Percentiles rank a stretch among this genome's conserved stretches.
Evolutionary conservation across 495 filamentous ascomycete genomes (phyloP).

Genomic region (Podospora didyma): DNA sequence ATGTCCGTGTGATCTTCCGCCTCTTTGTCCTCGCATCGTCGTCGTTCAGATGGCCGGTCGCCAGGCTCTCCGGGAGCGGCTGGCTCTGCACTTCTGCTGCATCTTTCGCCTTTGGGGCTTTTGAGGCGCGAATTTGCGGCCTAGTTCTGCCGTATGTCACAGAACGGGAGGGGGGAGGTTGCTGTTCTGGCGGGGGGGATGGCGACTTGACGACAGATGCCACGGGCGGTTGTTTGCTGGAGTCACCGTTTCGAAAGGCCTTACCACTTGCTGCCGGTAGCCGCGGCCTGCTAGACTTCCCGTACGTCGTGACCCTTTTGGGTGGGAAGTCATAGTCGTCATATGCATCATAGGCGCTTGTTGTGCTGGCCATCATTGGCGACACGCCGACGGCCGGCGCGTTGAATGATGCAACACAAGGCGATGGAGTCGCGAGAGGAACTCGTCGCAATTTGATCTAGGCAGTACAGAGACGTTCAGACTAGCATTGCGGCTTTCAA

Average conservation of each 20-base stretch:
- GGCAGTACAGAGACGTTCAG: too few relatives aligned
- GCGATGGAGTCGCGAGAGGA: too few relatives aligned
- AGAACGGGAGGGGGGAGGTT: constrained; percentile 5
- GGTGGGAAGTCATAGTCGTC: constrained; percentile 32
- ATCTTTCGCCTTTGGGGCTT: constrained; percentile 3
- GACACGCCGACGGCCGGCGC: not conserved
- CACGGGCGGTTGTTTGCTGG: constrained; percentile 6
- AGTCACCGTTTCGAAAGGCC: constrained; percentile 11
- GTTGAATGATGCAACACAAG: too few relatives aligned
- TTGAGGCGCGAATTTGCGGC: constrained; percentile 2
- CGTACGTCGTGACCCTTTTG: constrained; percentile 39
- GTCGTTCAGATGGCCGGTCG: constrained; percentile 9
- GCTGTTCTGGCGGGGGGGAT: constrained; percentile 16
- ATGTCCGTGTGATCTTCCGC: constrained; percentile 20
- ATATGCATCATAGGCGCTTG: too few relatives aligned
- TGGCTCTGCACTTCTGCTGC: constrained; percentile 23
- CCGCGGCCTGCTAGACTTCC: constrained; percentile 31
- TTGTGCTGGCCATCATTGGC: constrained; percentile 27
- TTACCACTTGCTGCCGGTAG: constrained; percentile 17
- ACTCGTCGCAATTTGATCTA: too few relatives aligned
- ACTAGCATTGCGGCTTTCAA: too few relatives aligned
- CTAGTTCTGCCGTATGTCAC: constrained; percentile 4
- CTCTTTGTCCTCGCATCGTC: constrained; percentile 19
- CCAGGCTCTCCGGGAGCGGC: constrained; percentile 16
- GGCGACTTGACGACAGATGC: constrained; percentile 10